Conservation (phyloP, 2,329 filamentous ascomycete genomes). For the Pseudogymnoascus sp. region DNA sequence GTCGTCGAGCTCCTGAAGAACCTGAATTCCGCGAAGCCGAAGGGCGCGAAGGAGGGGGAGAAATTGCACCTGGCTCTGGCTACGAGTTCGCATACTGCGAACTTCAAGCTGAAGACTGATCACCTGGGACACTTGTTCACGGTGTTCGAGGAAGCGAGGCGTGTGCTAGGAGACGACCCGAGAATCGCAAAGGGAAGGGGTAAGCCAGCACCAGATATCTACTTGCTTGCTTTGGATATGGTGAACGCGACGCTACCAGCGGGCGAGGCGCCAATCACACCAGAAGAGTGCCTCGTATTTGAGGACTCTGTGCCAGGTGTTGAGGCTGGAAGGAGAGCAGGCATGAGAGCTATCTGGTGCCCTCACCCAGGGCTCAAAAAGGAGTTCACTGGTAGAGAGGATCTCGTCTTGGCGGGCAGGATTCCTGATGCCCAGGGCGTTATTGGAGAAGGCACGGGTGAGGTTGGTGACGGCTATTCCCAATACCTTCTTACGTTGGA, state of each 20-base stretch:
- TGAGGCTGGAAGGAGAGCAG: slow-evolving; percentile 80
- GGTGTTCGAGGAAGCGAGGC: slow-evolving; percentile 60
- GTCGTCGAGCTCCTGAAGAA: slow-evolving; percentile 58
- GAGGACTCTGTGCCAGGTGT: slow-evolving; percentile 93
- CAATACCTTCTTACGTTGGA: slow-evolving; percentile 44
- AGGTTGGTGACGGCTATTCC: slow-evolving; percentile 53
- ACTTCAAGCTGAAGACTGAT: slow-evolving; percentile 29
- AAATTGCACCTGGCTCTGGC: slow-evolving; percentile 70
- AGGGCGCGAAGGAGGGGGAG: slow-evolving; percentile 32
- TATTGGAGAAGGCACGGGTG: slow-evolving; percentile 29
- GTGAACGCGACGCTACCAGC: slow-evolving; percentile 67
- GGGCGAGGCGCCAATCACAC: slow-evolving; percentile 57
- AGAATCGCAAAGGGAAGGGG: slow-evolving; percentile 73
- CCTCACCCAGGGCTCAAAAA: slow-evolving; percentile 72
- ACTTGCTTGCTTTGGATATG: slow-evolving; percentile 72
- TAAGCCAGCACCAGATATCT: slow-evolving; percentile 93
- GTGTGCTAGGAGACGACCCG: slow-evolving; percentile 76
- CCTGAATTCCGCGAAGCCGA: slow-evolving; percentile 32
- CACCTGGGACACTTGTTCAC: slow-evolving; percentile 51
- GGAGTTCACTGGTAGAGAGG: slow-evolving; percentile 69
- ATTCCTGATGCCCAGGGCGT: slow-evolving; percentile 43
- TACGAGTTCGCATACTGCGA: slow-evolving; percentile 52
- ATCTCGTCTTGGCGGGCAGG: slow-evolving; percentile 72
- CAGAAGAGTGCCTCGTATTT: slow-evolving; percentile 89
- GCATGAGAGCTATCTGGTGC: slow-evolving; percentile 91